Base-by-base conservation (phyloP, 805 yeast genomes). In the Brettanomyces naardenensis region DNA sequence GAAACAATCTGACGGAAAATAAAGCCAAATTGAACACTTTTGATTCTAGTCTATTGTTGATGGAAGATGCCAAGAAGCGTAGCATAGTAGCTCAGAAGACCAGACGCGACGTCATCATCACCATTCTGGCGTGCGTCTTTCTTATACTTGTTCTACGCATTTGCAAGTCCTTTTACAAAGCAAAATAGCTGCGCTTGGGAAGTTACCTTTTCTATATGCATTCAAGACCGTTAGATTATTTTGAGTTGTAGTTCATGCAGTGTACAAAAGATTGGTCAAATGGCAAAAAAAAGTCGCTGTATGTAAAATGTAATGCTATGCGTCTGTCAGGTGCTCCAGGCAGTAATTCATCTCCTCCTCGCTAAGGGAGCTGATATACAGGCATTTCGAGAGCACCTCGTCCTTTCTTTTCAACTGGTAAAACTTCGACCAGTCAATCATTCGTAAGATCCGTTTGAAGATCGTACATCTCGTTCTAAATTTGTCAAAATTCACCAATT, bases 401-500 rank as follows among this genome's bases (percentile, higher is more conserved):
- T 73, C 69, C 36, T 82, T 68, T 2, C 66, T 59, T 34, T 66
- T 57, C 36, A 82, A 62, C 11, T 65, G 52, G 63, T 87, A 89
- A 41, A 80, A 68, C 33, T 69, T 69, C 0, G 95, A 77, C 88
- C 95, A 86, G 51, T 86, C 95, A 36, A 89, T 85, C 50, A 82
- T 75, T 52, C 83, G 84, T 28, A 87, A 71, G 39, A 89, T 70
- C 7, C 80, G 75, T 54, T 83, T 81, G 27, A 86, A 86, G 35
- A 87, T 78, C 43, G 75, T 74, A 4, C 95, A 87, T 6, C 86
- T 71, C 3, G 80, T 77, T 43, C 80, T 69, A 59, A 83, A 84
- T 46, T 87, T 81, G 34, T 82, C 78, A 53, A 89, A 80, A 54
- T 89, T 88, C 44, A 90, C 70, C 37, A 84, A 47, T 39, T 61